These are phyloP conservation scores for Calonectria naviculata DNA, from an alignment of 2,329 filamentous ascomycete genomes.

Conservation along the genomic window DNA sequence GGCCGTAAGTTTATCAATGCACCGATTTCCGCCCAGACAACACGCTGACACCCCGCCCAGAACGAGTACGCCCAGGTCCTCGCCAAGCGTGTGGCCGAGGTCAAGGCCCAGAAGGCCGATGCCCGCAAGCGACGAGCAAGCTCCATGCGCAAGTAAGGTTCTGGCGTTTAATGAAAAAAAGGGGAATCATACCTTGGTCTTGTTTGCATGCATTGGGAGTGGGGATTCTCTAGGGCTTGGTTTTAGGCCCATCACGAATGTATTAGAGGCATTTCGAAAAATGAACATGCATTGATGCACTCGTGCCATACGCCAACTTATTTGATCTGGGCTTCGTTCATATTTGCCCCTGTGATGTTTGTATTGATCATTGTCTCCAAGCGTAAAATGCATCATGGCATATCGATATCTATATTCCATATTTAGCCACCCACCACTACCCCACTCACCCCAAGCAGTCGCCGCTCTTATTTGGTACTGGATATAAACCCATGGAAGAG, in stretches of 20 bases:
- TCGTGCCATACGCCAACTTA: conserved; percentile 35
- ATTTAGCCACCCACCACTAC: too few relatives aligned
- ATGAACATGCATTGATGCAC: conserved; percentile 47
- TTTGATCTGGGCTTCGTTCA: conserved; percentile 1
- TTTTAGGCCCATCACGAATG: conserved; percentile 49
- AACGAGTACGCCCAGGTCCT: conserved; percentile 97
- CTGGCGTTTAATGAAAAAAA: conserved; percentile 49
- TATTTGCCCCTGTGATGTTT: conserved; percentile 2
- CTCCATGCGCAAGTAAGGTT: conserved; percentile 88
- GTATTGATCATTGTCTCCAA: neutral
- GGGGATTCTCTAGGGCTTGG: conserved; percentile 47
- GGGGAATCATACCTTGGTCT: conserved; percentile 51
- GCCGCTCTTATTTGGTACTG: neutral
- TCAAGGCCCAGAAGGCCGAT: conserved; percentile 94
- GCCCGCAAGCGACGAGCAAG: conserved; percentile 96
- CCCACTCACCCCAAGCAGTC: neutral
- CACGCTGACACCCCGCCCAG: conserved; percentile 63
- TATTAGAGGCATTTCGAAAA: conserved; percentile 51
- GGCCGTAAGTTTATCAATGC: conserved; percentile 75
- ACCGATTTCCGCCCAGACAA: neutral
- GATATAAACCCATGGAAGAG: neutral
- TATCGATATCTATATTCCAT: too few relatives aligned
- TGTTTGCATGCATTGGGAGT: conserved; percentile 56
- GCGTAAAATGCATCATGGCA: too few relatives aligned
- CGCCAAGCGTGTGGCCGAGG: conserved; percentile 96